phyloP scores from a whole-genome alignment of 495 filamentous ascomycete genomes.

The Annulohypoxylon maeteangense region DNA sequence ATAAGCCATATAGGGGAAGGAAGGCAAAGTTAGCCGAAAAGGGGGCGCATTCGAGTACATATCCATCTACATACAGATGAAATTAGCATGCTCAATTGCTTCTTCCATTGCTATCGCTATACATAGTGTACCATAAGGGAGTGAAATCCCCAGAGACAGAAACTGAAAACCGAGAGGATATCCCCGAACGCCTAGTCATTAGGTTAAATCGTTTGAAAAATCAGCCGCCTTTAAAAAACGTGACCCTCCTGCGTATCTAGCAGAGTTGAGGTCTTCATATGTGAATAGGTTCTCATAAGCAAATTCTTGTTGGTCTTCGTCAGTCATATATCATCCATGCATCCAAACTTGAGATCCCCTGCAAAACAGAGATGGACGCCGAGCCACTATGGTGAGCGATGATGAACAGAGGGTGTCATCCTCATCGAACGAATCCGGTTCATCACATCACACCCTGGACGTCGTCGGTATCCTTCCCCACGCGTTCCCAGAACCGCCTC shows the following conservation, averaged over 20 bases:
- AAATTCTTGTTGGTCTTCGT: slow-evolving; percentile 7
- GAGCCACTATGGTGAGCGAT: background rate
- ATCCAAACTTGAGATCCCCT: slow-evolving; percentile 14
- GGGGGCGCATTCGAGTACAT: background rate
- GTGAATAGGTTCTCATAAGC: background rate
- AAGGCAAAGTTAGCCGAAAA: background rate
- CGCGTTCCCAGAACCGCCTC: slow-evolving; percentile 63
- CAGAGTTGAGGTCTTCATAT: background rate
- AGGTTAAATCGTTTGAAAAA: slow-evolving; percentile 21
- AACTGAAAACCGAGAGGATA: slow-evolving; percentile 3
- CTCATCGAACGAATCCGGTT: background rate
- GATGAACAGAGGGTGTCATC: background rate
- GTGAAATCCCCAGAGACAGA: slow-evolving; percentile 2
- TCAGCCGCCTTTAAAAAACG: background rate
- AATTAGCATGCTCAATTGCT: slow-evolving; percentile 15
- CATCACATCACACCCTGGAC: background rate
- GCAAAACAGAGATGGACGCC: background rate
- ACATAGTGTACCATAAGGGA: slow-evolving; percentile 26
- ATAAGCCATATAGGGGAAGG: background rate
- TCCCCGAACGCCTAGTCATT: slow-evolving; percentile 7
- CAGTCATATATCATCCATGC: slow-evolving; percentile 11
- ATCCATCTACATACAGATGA: slow-evolving; percentile 6
- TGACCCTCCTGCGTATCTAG: background rate
- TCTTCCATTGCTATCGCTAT: slow-evolving; percentile 19
- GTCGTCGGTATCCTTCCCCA: slow-evolving; percentile 46